Evolutionary conservation across 352 stramenopile species (phyloP).

Genomic region (Phytophthora tubulina): DNA sequence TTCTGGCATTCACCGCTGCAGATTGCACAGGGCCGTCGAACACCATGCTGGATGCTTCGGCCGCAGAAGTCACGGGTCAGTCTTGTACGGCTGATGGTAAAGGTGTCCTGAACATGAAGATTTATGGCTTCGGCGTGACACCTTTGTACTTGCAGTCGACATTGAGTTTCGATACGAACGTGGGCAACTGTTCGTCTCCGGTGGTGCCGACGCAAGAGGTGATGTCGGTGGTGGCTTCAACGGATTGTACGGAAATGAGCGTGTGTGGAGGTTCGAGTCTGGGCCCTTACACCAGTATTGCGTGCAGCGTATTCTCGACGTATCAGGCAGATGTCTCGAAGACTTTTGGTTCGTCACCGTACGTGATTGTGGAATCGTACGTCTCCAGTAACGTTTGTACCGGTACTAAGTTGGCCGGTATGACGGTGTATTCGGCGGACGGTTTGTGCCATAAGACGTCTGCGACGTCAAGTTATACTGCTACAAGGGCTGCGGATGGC

Average conservation of each 20-base stretch:
- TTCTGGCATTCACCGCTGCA: conserved; percentile 7
- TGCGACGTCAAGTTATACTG: neutral
- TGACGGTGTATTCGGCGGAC: neutral
- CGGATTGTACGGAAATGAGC: neutral
- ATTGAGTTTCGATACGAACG: neutral
- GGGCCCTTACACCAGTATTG: too few relatives aligned
- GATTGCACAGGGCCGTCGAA: too few relatives aligned
- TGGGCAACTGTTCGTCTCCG: neutral
- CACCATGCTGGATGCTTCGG: neutral
- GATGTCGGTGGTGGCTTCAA: neutral
- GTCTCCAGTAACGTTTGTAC: too few relatives aligned
- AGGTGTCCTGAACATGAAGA: conserved; percentile 10
- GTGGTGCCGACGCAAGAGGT: neutral
- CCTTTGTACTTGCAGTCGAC: neutral
- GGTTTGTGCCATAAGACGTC: conserved; percentile 10
- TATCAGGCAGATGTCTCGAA: too few relatives aligned
- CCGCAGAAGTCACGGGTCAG: conserved; percentile 9
- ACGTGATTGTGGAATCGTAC: too few relatives aligned
- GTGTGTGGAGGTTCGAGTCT: neutral
- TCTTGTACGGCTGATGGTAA: neutral
- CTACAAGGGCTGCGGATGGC: neutral
- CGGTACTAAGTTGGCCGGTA: too few relatives aligned
- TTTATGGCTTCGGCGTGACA: conserved; percentile 5
- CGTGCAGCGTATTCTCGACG: too few relatives aligned
- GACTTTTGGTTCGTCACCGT: too few relatives aligned